A percentile compares a stretch with the other conserved stretches of the same genome.
Evolutionary conservation across 495 filamentous ascomycete species (phyloP).

Genomic region (Rhypophila decipiens): DNA sequence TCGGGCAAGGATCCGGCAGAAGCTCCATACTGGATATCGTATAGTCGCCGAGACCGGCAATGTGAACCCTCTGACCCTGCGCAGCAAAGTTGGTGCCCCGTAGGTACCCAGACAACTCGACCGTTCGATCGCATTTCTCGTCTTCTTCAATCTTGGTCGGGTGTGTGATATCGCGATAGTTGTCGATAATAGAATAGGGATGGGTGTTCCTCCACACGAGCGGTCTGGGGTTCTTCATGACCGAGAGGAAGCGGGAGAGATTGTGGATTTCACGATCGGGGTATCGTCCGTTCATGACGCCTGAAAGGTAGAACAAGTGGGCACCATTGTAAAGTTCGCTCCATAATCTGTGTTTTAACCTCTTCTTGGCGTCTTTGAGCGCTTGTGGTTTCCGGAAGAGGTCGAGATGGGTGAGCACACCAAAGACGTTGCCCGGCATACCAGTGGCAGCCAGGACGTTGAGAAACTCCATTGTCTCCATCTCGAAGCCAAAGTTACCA

Average conservation of each 20-base stretch:
- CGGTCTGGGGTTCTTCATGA: slow-evolving; percentile 98
- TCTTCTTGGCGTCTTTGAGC: slow-evolving; percentile 85
- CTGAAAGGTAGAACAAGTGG: slow-evolving; percentile 92
- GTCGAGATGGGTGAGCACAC: slow-evolving; percentile 92
- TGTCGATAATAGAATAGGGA: slow-evolving; percentile 87
- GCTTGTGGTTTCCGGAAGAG: slow-evolving; percentile 89
- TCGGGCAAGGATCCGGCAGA: slow-evolving; percentile 91
- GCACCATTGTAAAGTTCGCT: slow-evolving; percentile 93
- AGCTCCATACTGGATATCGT: slow-evolving; percentile 76
- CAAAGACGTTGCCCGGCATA: slow-evolving; percentile 98
- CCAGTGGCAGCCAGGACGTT: slow-evolving; percentile 83
- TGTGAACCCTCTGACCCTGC: slow-evolving; percentile 79
- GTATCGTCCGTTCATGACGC: slow-evolving; percentile 92
- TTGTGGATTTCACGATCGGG: slow-evolving; percentile 97
- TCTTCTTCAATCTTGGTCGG: slow-evolving; percentile 84
- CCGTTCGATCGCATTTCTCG: slow-evolving; percentile 78
- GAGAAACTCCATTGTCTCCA: slow-evolving; percentile 99
- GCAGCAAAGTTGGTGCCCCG: slow-evolving; percentile 93
- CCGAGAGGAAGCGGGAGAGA: slow-evolving; percentile 83
- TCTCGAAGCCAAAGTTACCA: slow-evolving; percentile 96
- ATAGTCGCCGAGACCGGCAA: slow-evolving; percentile 92
- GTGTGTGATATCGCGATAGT: slow-evolving; percentile 89
- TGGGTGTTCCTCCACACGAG: slow-evolving; percentile 96
- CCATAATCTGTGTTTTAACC: slow-evolving; percentile 93
- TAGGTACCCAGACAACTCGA: slow-evolving; percentile 90